Evolutionary conservation across 164 flowering plant species (phyloP).

Genomic region (Aristolochia contorta): DNA sequence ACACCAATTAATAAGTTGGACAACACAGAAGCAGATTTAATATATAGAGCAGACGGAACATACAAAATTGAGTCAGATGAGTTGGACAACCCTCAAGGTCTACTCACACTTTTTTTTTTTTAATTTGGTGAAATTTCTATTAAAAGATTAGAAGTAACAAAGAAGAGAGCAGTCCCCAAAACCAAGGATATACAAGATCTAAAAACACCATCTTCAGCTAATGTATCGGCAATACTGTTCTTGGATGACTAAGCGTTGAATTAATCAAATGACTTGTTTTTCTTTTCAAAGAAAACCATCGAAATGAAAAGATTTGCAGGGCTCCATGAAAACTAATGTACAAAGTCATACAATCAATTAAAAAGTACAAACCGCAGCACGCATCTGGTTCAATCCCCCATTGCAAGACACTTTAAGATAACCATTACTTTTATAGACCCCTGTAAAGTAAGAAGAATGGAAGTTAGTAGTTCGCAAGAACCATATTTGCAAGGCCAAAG

Average conservation of each 20-base stretch:
- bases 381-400: slow-evolving; percentile 99
- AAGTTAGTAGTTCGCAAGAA: slow-evolving; percentile 5
- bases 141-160: not conserved
- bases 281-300: not conserved
- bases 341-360: slow-evolving; percentile 2
- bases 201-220: not conserved
- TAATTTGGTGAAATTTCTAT: too few relatives aligned
- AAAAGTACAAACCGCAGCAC: slow-evolving; percentile 69
- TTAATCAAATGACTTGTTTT: not conserved
- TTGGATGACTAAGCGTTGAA: too few relatives aligned
- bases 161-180: not conserved
- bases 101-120: not conserved
- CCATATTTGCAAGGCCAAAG: not conserved
- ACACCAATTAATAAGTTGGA: not conserved
- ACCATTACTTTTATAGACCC: slow-evolving; percentile 84
- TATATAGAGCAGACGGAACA: not conserved
- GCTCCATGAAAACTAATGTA: not conserved
- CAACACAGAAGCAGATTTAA: not conserved
- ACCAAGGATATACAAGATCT: not conserved
- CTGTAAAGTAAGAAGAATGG: slow-evolving; percentile 28
- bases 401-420: slow-evolving; percentile 89
- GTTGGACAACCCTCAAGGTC: not conserved
- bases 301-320: not conserved
- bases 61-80: not conserved
- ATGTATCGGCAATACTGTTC: not conserved